Base-by-base conservation (phyloP, 208 protist species). In the Novymonas esmeraldas region DNA sequence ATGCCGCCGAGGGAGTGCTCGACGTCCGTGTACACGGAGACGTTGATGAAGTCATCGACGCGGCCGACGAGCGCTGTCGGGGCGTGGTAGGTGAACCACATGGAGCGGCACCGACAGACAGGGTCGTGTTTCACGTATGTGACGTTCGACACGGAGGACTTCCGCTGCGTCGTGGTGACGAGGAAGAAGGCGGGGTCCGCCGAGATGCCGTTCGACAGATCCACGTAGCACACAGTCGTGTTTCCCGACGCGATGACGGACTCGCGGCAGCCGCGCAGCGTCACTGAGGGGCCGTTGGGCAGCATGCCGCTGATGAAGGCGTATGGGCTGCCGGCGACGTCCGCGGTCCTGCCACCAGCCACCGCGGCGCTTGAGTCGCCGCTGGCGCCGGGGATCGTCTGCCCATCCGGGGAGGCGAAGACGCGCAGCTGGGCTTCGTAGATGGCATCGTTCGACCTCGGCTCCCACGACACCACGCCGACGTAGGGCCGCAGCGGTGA, bases 21-120 rank as follows among this genome's bases (percentile, higher is more conserved):
- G 18, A 39, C 59, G 18, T 71, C 65, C 52, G 64, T 79, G 69
- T 62, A 60, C 13, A 76, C 71, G 33, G 44, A 60, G 20, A 84
- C 82, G 36, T 65, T 54, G 69, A 88, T 51, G 52, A 63, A 79
- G 69, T 88, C 82, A 45, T 77, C 58, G 18, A 68, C 57, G 34
- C 71, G 73, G 20, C 28, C 58, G 9, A 39, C 13, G 20, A 84
- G 39, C 28, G 46, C 56, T 16, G 39, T 26, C 1, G 82, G 82
- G 49, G 82, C 78, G 58, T 72, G 61, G 39, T 84, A 88, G 41
- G 58, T 72, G 72, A 88, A 81, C 36, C 64, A 65, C 6, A 88
- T 33, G 9, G 59, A 71, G 14, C 60, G 66, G 48, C 73, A 73
- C 29, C 56, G 34, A 39, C 61, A 78, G 13, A 70, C n/a, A 9